Base-by-base conservation (phyloP, 169 alveolate genomes). In the Eimeria necatrix region DNA sequence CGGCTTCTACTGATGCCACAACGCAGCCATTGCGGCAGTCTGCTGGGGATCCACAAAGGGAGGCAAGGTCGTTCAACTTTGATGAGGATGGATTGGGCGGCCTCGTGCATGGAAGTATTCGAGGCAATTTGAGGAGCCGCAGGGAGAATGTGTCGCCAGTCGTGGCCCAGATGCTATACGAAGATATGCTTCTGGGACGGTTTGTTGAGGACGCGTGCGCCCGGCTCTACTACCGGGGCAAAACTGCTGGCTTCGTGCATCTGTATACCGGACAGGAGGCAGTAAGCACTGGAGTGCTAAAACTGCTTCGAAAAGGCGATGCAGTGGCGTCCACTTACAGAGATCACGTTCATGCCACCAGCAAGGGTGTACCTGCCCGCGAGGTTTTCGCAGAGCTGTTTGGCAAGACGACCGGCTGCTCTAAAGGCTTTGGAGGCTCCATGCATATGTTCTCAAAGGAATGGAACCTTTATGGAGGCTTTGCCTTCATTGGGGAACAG, bases 341-440 rank as follows among this genome's bases (percentile, higher is more conserved):
- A 95, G 98, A 98, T 74, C 99, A 98, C 93, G 97, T 97, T 26
- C 97, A 96, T 81, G 98, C 99, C 9, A 94, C 97, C 12, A 95
- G 98, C 52, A 97, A 98, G 93, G 98, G 98, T 52, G 98, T 97
- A 32, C 97, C 98, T 22, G 97, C 98, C 64, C 96, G 95, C 48
- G 90, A 97, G 88, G 96, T 98, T 64, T 94, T 98, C 68, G 98
- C 98, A 52, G 99, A 98, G 90, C 96, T 98, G 95, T 97, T 97
- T 96, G 98, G 98, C 46, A 98, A 97, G 90, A 78, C 83, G 48
- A 96, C 98, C 18, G 99, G 99, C 46, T 95, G 98, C 88, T 96
- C 98, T 10, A 93, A 93, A 59, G 99, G 99, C 3, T 96, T 97
- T 64, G 99, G 99, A 22, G 99, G 99, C 12, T 97, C 98, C n/a